These are phyloP conservation scores for Ustilago cynodontis DNA, from an alignment of 1,284 basidiomycete genomes.

Conservation along the genomic window DNA sequence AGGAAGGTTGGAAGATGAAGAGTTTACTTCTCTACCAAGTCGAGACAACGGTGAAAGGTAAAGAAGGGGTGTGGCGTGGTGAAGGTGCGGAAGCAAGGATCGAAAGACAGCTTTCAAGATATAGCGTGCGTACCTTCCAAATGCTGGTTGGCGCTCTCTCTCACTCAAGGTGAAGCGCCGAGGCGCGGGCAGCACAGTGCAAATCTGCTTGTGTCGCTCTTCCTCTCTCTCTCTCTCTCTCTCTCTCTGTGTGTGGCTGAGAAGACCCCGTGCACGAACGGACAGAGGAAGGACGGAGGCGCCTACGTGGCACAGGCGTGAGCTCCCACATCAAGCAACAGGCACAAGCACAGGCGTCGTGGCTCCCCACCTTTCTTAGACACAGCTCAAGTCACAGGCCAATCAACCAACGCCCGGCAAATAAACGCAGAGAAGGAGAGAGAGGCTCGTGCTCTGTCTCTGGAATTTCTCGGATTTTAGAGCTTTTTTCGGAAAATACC, in stretches of 20 bases:
- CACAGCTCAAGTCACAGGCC: not conserved
- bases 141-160: not conserved
- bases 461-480: conserved; percentile 25
- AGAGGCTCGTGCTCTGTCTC: not conserved
- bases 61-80: not conserved
- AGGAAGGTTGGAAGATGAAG: conserved; percentile 1
- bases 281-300: conserved; percentile 3
- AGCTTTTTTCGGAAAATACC: not conserved
- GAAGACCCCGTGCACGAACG: conserved; percentile 7
- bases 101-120: not conserved
- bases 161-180: not conserved
- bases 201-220: not conserved
- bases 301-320: conserved; percentile 27
- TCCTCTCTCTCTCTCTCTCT: too few relatives aligned
- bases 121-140: not conserved
- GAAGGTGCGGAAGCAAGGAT: conserved; percentile 1
- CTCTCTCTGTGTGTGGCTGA: not conserved
- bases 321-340: not conserved
- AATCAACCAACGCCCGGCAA: not conserved
- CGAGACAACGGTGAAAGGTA: not conserved
- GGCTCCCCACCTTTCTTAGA: not conserved
- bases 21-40: conserved; percentile 23
- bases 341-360: not conserved
- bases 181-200: conserved; percentile 2
- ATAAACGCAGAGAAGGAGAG: not conserved